Base-by-base conservation (phyloP, 139 green algal species). In the Chlamydomonas asymmetrica region DNA sequence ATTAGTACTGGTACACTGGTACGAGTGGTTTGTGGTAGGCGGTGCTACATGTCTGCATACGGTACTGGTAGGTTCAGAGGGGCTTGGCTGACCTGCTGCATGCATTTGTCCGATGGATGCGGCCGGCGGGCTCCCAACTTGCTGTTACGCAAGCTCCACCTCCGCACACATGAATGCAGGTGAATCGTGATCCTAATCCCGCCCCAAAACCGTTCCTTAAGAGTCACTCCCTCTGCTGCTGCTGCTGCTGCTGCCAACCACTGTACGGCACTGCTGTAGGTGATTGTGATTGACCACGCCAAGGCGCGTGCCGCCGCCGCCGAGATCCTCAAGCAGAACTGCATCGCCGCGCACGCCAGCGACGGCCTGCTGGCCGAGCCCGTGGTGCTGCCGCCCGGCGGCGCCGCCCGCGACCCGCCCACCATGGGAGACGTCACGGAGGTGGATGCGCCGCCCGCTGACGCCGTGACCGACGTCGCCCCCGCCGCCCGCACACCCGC, bases 241-340 rank as follows among this genome's bases (percentile, higher is more conserved):
- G 73, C 77, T 66, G 27, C 5, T 34, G 6, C 3, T 22, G 1
- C 5, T 4, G 27, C 22, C 7, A 18, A 5, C 41, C 5, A n/a
- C 23, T 54, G 37, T 27, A 23, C 62, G 9, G 23, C 1, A 22
- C 2, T 40, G 43, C 31, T 52, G 50, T 63, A 88, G 79, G 52
- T 85, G 0, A 45, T 92, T 3, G 73, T 92, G 23, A 74, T 95
- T 31, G 80, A 93, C 32, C 85, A 75, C 6, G 63, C 73, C 23
- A 70, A 61, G 20, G 88, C 80, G 23, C 76, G 57, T 1, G 71
- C 72, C 0, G 76, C 82, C 16, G 91, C 82, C 22, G 3, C 65
- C 1, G 85, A 86, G 38, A 91, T 96, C 54, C 76, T 97, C 63
- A 35, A 72, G 45, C 76, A 75, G 66, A 92, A 97, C 86, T 77